A percentile compares a stretch with the other conserved stretches of the same genome.
These are phyloP conservation scores for Chlorella variabilis DNA, from an alignment of 163 green algal genomes.

Conservation along the genomic window DNA sequence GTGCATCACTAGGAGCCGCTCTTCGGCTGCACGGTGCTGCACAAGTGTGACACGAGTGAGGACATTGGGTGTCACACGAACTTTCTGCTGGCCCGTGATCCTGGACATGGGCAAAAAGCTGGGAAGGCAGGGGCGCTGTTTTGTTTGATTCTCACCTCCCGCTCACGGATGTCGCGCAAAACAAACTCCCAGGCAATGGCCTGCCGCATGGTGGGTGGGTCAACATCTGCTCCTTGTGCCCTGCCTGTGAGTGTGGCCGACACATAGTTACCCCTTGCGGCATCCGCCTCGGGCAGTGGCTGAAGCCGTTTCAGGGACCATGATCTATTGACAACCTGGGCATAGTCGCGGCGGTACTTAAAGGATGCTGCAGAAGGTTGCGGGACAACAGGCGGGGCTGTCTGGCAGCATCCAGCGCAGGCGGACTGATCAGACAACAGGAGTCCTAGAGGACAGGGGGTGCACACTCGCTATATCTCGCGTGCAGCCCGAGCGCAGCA, in stretches of 20 bases:
- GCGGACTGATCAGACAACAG: no score
- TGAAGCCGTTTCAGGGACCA: slow-evolving; percentile 6
- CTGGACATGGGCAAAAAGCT: no score
- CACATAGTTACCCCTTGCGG: background rate
- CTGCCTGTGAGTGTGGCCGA: background rate
- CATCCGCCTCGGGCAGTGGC: slow-evolving; percentile 10
- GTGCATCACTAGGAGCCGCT: slow-evolving; percentile 30
- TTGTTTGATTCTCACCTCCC: background rate
- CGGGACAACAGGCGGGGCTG: background rate
- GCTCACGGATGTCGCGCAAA: slow-evolving; percentile 45
- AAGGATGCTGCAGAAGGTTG: slow-evolving; percentile 59
- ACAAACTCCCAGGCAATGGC: slow-evolving; percentile 67
- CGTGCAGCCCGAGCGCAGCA: no score
- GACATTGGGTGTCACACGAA: no score
- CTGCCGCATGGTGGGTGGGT: slow-evolving; percentile 63
- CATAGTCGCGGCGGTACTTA: slow-evolving; percentile 59
- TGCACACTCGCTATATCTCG: no score
- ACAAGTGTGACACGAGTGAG: no score
- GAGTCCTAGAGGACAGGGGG: no score
- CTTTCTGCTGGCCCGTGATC: no score
- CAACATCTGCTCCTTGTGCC: slow-evolving; percentile 8
- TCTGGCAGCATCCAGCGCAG: no score
- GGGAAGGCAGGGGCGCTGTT: no score
- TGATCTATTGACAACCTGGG: slow-evolving; percentile 22
- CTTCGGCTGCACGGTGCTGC: slow-evolving; percentile 20